A percentile compares a stretch with the other conserved stretches of the same genome.
Conservation (phyloP, 192 early-diverging fungal species). For the Backusella sp. region DNA sequence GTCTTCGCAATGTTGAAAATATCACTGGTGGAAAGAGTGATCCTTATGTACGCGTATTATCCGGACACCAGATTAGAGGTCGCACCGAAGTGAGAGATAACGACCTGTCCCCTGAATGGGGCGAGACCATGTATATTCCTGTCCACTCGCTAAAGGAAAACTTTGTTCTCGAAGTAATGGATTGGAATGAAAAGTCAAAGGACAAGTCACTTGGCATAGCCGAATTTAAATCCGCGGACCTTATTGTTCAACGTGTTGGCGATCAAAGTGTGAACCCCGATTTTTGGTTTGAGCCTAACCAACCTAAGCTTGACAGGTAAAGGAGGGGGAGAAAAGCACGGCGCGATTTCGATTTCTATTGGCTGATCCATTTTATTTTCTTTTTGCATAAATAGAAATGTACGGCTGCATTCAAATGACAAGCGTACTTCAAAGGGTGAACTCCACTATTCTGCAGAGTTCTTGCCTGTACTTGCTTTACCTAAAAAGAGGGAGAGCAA, state of each 20-base stretch:
- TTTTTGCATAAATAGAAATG: slow-evolving; percentile 27
- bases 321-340: not conserved
- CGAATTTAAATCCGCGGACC: slow-evolving; percentile 21
- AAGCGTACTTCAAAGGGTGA: slow-evolving; percentile 33
- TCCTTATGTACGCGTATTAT: slow-evolving; percentile 71
- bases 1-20: slow-evolving; percentile 42
- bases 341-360: not conserved
- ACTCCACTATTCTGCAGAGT: slow-evolving; percentile 36
- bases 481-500: not conserved
- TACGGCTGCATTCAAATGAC: slow-evolving; percentile 22
- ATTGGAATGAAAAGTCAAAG: slow-evolving; percentile 72
- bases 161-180: slow-evolving; percentile 69
- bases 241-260: slow-evolving; percentile 23
- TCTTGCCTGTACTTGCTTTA: slow-evolving; percentile 28
- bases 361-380: not conserved
- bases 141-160: slow-evolving; percentile 65
- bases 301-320: slow-evolving; percentile 25
- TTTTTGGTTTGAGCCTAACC: slow-evolving; percentile 26
- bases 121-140: slow-evolving; percentile 76
- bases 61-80: slow-evolving; percentile 54
- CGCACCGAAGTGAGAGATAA: slow-evolving; percentile 68
- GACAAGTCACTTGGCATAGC: slow-evolving; percentile 71
- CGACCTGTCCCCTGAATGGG: slow-evolving; percentile 78
- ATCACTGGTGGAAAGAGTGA: slow-evolving; percentile 66
- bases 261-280: slow-evolving; percentile 20